phyloP scores from a whole-genome alignment of 73 alveolate genomes.

The Breviolum minutum region DNA sequence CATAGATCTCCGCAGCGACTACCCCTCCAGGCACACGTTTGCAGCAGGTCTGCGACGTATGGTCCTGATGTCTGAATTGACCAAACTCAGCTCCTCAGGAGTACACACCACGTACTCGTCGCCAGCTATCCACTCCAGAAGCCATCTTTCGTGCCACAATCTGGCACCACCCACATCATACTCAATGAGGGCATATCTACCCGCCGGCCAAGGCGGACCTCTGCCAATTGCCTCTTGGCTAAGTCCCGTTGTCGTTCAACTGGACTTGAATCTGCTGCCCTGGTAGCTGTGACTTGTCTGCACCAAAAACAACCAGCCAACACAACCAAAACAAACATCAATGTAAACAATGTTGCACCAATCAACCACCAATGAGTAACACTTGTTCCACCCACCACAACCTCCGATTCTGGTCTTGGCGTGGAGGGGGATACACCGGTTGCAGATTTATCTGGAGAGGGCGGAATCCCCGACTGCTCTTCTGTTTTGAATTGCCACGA shows the following conservation, averaged over 20 bases:
- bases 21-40: neutral
- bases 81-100: neutral
- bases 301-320: neutral
- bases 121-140: neutral
- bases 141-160: slow-evolving; percentile 24
- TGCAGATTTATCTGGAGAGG: too few relatives aligned
- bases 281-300: neutral
- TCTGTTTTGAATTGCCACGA: too few relatives aligned
- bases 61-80: neutral
- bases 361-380: too few relatives aligned
- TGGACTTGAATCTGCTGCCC: neutral
- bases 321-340: neutral
- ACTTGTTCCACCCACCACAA: too few relatives aligned
- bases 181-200: neutral
- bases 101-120: neutral
- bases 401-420: too few relatives aligned
- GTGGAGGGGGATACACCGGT: too few relatives aligned
- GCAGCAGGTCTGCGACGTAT: neutral
- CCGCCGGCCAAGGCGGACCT: neutral
- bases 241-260: neutral
- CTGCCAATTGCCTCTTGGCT: slow-evolving; percentile 13
- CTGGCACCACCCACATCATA: slow-evolving; percentile 17
- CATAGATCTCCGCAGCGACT: neutral
- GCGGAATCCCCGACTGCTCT: too few relatives aligned
- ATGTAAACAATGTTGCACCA: too few relatives aligned